A percentile compares a stretch with the other conserved stretches of the same genome.
Conservation (phyloP, 331 rosid species). For the Phaseolus coccineus region DNA sequence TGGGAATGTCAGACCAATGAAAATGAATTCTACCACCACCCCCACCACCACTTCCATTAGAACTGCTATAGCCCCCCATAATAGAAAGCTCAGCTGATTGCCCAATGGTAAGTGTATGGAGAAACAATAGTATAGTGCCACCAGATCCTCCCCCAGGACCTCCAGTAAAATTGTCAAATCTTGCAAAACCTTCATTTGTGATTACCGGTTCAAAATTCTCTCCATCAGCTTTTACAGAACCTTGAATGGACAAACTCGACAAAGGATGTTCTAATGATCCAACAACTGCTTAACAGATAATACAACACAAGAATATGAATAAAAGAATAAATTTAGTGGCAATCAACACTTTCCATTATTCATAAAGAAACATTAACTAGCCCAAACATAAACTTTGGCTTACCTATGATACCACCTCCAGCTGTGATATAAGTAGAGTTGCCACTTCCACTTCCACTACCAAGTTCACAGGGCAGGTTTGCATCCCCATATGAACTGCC, state of each 20-base stretch:
- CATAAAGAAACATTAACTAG: conserved; percentile 25
- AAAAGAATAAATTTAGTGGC: conserved; percentile 2
- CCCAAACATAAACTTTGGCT: conserved; percentile 53
- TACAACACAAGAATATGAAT: conserved; percentile 35
- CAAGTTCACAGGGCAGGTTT: conserved; percentile 94
- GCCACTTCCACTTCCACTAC: conserved; percentile 95
- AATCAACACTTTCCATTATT: conserved; percentile 23
- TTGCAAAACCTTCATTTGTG: conserved; percentile 35
- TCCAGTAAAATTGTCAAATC: conserved; percentile 53
- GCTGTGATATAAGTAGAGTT: conserved; percentile 73
- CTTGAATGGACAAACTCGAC: conserved; percentile 82
- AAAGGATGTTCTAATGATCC: conserved; percentile 92
- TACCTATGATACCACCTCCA: conserved; percentile 96
- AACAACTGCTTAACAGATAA: conserved; percentile 66
- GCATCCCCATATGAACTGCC: conserved; percentile 86
- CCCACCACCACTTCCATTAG: conserved; percentile 87
- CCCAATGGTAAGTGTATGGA: conserved; percentile 64
- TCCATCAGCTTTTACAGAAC: conserved; percentile 82
- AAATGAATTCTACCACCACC: conserved; percentile 99
- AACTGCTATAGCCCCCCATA: conserved; percentile 81
- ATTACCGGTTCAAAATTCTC: conserved; percentile 61
- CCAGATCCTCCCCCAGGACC: conserved; percentile 99
- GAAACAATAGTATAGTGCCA: conserved; percentile 86
- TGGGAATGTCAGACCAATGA: conserved; percentile 90
- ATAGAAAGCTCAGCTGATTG: conserved; percentile 84